Percentiles rank a stretch among this genome's conserved stretches.
phyloP scores from a whole-genome alignment of 768 basidiomycete species.

The Kondoa subrosea region DNA sequence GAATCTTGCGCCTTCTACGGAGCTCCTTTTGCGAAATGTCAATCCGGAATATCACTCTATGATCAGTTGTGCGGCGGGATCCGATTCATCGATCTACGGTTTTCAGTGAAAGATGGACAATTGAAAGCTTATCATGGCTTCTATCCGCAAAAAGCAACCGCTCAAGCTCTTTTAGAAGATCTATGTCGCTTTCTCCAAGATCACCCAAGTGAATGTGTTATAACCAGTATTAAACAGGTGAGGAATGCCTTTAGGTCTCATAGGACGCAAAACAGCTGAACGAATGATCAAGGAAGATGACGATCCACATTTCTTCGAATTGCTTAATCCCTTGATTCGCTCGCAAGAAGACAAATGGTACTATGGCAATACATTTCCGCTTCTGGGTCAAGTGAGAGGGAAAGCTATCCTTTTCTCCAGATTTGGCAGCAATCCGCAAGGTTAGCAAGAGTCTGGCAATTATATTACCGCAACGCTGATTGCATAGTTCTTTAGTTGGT shows the following conservation, averaged over 20 bases:
- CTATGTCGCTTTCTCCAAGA: neutral
- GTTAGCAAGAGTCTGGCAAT: neutral
- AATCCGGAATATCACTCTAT: neutral
- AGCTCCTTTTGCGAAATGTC: neutral
- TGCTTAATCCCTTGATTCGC: neutral
- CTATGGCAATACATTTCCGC: neutral
- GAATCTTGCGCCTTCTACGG: neutral
- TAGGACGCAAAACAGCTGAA: neutral
- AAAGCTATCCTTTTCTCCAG: slow-evolving; percentile 2
- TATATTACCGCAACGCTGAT: neutral
- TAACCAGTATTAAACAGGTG: slow-evolving; percentile 2
- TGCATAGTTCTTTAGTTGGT: neutral
- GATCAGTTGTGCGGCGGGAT: slow-evolving; percentile 1
- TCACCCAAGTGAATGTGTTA: neutral
- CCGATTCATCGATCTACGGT: slow-evolving; percentile 6
- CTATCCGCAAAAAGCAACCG: neutral
- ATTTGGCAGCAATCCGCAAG: neutral
- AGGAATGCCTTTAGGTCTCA: neutral
- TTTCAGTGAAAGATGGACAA: neutral
- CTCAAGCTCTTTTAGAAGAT: neutral
- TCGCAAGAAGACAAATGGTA: neutral
- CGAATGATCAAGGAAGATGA: neutral
- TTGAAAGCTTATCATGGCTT: slow-evolving; percentile 1
- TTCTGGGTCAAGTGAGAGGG: neutral
- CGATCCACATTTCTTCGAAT: neutral